Evolutionary conservation across 176 grass and related monocot genomes (phyloP).

Genomic region (Oryza australiensis): DNA sequence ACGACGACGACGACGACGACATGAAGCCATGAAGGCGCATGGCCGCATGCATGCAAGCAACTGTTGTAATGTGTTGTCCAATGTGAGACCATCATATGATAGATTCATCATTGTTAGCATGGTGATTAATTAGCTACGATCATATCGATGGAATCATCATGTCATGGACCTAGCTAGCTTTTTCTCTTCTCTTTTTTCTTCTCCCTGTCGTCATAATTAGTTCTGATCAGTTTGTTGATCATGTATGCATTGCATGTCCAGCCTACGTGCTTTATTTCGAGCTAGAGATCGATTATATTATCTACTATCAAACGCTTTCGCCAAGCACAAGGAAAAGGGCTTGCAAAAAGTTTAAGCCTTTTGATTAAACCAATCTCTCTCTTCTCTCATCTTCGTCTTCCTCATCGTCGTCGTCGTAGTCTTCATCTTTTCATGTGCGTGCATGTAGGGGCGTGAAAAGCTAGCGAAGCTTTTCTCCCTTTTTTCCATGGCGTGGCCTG

Average conservation of each 20-base stretch:
- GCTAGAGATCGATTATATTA: not conserved
- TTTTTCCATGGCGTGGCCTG: not conserved
- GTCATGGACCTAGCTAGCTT: not conserved
- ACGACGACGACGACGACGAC: not conserved
- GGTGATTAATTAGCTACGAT: conserved; percentile 27
- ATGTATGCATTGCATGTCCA: not conserved
- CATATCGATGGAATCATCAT: conserved; percentile 34
- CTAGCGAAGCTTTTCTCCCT: conserved; percentile 32
- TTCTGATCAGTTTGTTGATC: not conserved
- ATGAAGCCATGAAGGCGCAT: not conserved
- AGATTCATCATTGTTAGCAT: conserved; percentile 39
- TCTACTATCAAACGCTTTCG: not conserved
- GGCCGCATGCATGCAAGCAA: conserved; percentile 29
- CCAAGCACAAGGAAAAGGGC: conserved; percentile 44
- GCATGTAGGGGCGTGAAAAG: conserved; percentile 31
- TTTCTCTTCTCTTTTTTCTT: not conserved
- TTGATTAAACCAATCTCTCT: conserved; percentile 5
- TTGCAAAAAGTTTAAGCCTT: conserved; percentile 50
- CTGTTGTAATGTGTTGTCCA: conserved; percentile 30
- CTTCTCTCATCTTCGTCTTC: not conserved
- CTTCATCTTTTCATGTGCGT: conserved; percentile 56
- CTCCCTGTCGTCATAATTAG: not conserved
- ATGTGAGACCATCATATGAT: conserved; percentile 33
- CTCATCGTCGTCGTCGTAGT: conserved; percentile 21
- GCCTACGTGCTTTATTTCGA: conserved; percentile 16